phyloP scores from a whole-genome alignment of 371 early-diverging fungal genomes.

The Pancytospora philotis region DNA sequence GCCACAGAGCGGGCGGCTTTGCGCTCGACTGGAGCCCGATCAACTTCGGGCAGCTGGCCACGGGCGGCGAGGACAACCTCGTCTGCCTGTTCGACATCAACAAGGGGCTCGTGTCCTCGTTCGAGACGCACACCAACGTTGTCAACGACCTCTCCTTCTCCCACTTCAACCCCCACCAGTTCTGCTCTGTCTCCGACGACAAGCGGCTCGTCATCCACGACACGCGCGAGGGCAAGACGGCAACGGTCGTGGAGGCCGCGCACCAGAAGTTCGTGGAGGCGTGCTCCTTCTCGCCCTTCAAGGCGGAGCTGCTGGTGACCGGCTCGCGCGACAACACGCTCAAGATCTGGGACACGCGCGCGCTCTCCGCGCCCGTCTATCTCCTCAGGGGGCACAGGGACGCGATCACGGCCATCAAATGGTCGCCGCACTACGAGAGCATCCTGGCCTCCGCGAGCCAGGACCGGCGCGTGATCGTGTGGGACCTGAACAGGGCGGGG shows the following conservation, averaged over 20 bases:
- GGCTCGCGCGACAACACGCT: slow-evolving; percentile 83
- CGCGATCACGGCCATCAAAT: slow-evolving; percentile 75
- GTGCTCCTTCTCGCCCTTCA: slow-evolving; percentile 74
- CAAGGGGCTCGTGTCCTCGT: slow-evolving; percentile 49
- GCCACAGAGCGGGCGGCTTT: slow-evolving; percentile 83
- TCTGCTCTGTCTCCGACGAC: slow-evolving; percentile 89
- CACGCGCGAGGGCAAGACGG: slow-evolving; percentile 61
- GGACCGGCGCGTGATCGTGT: slow-evolving; percentile 80
- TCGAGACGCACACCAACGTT: slow-evolving; percentile 67
- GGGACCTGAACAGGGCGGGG: slow-evolving; percentile 74
- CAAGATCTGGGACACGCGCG: slow-evolving; percentile 87
- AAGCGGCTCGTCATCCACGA: slow-evolving; percentile 74
- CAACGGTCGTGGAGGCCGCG: slow-evolving; percentile 66
- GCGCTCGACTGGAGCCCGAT: slow-evolving; percentile 63
- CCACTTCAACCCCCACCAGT: slow-evolving; percentile 66
- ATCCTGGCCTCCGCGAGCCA: slow-evolving; percentile 76
- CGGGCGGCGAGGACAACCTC: slow-evolving; percentile 75
- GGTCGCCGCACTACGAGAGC: slow-evolving; percentile 81
- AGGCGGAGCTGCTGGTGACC: slow-evolving; percentile 76
- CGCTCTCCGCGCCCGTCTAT: slow-evolving; percentile 68
- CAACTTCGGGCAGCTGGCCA: slow-evolving; percentile 62
- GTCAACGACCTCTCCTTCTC: slow-evolving; percentile 88
- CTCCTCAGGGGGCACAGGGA: slow-evolving; percentile 75
- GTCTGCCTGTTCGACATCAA: slow-evolving; percentile 73
- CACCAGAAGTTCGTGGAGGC: slow-evolving; percentile 79